Base-by-base conservation (phyloP, 768 basidiomycete genomes). In the Suillus spraguei region DNA sequence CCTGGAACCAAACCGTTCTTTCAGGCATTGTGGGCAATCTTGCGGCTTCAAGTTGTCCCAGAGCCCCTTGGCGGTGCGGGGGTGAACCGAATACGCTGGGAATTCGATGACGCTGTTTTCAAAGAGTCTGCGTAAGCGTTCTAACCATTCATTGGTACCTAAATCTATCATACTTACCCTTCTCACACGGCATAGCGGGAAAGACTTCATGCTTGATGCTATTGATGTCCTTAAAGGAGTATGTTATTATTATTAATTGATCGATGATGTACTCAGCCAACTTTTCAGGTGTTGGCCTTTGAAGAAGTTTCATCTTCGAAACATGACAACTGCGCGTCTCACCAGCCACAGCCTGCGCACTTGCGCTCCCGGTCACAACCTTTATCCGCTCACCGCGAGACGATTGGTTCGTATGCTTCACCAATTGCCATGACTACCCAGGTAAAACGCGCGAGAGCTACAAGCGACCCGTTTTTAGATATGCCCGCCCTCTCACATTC, bases 171-270 rank as follows among this genome's bases (percentile, higher is more conserved):
- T 60, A 49, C 64, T 63, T 56, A 41, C 56, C 46, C 65, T 61
- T 71, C 62, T 70, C 66, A 67, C 72, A 68, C 64, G 60, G 28
- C 36, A 33, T 76, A 96, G 94, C 71, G 95, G 95, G 64, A 92
- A 93, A 76, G 92, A 95, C 68, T 97, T 97, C 74, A 95, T 95
- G 94, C 81, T 92, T 59, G 94, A 96, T 77, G 93, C 92, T 11
- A 87, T 96, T 62, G 88, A 92, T 68, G 79, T 95, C 54, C 86
- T 96, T 67, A 97, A 97, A 85, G 95, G 95, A 70, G 94, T 91
- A 68, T 69, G 89, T 81, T n/a, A 60, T 67, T 52, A 13, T 11
- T 42, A 65, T 70, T 53, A 63, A 53, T 62, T 60, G 39, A 46
- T 53, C 16, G 68, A 32, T 59, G 38, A 49, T 56, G 67, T 28